phyloP scores from a whole-genome alignment of 2,329 filamentous ascomycete species.

The Colletotrichum lindemuthianum region DNA sequence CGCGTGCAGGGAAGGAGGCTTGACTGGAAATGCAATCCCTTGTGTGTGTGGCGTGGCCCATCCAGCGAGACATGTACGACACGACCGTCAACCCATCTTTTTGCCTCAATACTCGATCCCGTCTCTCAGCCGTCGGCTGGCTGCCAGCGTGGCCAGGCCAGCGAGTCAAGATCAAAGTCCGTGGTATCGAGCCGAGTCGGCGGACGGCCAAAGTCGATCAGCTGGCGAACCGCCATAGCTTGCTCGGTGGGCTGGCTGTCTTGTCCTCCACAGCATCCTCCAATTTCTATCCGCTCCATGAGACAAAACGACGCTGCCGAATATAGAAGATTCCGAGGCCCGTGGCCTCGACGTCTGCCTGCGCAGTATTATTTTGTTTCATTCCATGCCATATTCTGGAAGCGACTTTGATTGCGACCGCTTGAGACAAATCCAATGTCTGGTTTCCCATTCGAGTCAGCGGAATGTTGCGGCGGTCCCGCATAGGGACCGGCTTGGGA shows the following conservation, averaged over 20 bases:
- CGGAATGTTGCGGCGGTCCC: constrained; percentile 25
- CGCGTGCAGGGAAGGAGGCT: neutral
- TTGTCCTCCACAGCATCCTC: constrained; percentile 30
- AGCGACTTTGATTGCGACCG: constrained; percentile 10
- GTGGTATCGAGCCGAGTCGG: constrained; percentile 16
- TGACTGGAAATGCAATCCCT: constrained; percentile 11
- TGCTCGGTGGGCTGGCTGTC: constrained; percentile 17
- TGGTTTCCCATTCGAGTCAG: constrained; percentile 20
- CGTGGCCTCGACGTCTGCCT: constrained; percentile 22
- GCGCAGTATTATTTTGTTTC: constrained; percentile 27
- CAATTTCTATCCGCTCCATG: constrained; percentile 30
- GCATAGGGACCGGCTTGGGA: no score
- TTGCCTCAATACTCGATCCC: neutral
- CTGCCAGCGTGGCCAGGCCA: constrained; percentile 15
- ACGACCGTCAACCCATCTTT: constrained; percentile 26
- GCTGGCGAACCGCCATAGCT: constrained; percentile 21
- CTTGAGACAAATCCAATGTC: constrained; percentile 30
- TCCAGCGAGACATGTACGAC: constrained; percentile 15
- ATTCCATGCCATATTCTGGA: constrained; percentile 33
- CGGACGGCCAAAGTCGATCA: constrained; percentile 21
- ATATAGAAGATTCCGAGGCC: constrained; percentile 17
- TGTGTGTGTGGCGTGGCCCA: constrained; percentile 7
- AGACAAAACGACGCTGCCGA: constrained; percentile 24
- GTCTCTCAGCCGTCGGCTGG: constrained; percentile 4
- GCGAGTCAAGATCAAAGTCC: constrained; percentile 27